phyloP scores from a whole-genome alignment of 1,284 basidiomycete genomes.

The Apiotrichum porosum region DNA sequence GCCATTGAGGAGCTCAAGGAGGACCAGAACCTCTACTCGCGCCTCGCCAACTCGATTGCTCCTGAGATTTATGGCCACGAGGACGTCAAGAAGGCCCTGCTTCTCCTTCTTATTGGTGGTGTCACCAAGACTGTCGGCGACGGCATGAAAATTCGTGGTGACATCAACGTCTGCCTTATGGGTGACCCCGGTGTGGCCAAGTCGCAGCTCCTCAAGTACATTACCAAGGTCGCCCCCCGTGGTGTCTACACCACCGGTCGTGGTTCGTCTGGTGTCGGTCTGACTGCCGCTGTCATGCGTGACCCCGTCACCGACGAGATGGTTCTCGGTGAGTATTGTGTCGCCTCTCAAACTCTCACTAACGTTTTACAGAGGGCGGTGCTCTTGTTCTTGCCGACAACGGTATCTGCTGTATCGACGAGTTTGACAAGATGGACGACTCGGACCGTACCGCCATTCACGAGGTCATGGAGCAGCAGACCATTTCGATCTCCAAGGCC shows the following conservation, averaged over 20 bases:
- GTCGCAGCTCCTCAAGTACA: slow-evolving; percentile 96
- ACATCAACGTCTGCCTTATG: slow-evolving; percentile 97
- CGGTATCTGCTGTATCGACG: slow-evolving; percentile 99
- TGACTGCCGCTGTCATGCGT: slow-evolving; percentile 98
- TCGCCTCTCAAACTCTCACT: too few species aligned
- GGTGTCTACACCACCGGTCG: slow-evolving; percentile 98
- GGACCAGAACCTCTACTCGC: slow-evolving; percentile 74
- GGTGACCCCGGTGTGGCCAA: slow-evolving; percentile 99
- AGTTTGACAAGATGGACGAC: slow-evolving; percentile 99
- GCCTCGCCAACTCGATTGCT: slow-evolving; percentile 64
- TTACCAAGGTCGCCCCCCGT: slow-evolving; percentile 94
- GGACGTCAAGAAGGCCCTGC: slow-evolving; percentile 96
- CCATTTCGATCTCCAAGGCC: slow-evolving; percentile 98
- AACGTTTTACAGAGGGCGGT: slow-evolving; percentile 85
- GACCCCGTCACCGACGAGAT: slow-evolving; percentile 99
- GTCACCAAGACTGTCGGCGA: slow-evolving; percentile 92
- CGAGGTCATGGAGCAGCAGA: slow-evolving; percentile 99
- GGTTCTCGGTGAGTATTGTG: slow-evolving; percentile 72
- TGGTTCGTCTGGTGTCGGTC: slow-evolving; percentile 95
- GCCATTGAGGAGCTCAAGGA: slow-evolving; percentile 65
- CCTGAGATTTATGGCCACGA: slow-evolving; percentile 98
- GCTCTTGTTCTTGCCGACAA: slow-evolving; percentile 98
- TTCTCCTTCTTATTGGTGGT: slow-evolving; percentile 89
- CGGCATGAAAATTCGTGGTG: slow-evolving; percentile 98
- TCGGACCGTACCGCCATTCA: slow-evolving; percentile 96